Base-by-base conservation (phyloP, 768 basidiomycete species). In the Mycena rebaudengoi region DNA sequence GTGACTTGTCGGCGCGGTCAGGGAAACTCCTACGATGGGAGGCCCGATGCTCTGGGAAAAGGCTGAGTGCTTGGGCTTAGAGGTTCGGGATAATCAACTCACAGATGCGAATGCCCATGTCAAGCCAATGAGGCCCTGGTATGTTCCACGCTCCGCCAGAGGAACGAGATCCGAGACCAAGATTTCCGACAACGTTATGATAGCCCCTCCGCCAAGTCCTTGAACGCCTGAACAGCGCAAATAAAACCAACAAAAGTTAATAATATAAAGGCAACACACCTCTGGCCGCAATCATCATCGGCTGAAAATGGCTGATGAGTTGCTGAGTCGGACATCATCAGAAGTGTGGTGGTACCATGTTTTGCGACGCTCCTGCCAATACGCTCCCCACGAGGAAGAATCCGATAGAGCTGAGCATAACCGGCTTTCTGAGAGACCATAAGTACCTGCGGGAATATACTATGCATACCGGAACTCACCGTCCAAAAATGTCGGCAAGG, bases 331-430 rank as follows among this genome's bases (percentile, higher is more conserved):
- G 39, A n/a, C 14, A 23, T 25, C 6, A 18, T n/a, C 23, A 20
- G 11, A 10, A 7, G 23, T 43, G 16, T 12, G 45, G 40, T 30
- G 35, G 14, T 14, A 66, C 66, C 76, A 84, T 80, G 43, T 32
- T 79, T 18, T 73, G 74, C 0, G 82, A 75, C 0, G 75, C 75
- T 2, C 83, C 84, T 4, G 74, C 75, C 1, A 85, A 25, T 12
- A 76, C 80, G 20, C 78, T 80, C 0, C 83, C 83, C 23, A 81
- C 44, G 0, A 77, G 75, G 50, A 82, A 82, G n/a, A 78, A 61
- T 12, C 63, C 61, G 10, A 81, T 66, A 14, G 21, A 20, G 1
- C 65, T 13, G 2, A 81, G 56, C 45, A 78, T 60, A 18, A 73
- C 62, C 3, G 75, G 73, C 16, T 71, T 69, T 18, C 60, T 61